Base-by-base conservation (phyloP, 2,329 filamentous ascomycete genomes). In the Claviceps africana region DNA sequence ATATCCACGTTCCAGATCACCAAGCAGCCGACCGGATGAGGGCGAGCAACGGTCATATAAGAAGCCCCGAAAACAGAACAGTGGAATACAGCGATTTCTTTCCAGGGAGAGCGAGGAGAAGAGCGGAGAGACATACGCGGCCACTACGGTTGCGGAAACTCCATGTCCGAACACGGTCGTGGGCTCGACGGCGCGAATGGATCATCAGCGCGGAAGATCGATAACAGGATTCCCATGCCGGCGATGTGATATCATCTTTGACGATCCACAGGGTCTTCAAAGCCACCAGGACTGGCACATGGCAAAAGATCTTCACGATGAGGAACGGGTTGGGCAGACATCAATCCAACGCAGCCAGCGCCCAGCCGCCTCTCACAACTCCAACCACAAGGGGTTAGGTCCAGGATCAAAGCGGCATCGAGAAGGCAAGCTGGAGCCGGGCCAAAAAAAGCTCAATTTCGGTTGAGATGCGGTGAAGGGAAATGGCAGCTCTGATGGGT, bases 231-330 rank as follows among this genome's bases (percentile, higher is more conserved):
- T 72, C 59, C 60, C 66, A 42, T 95, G 88, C 65, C 64, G 72
- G 48, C 79, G 80, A 56, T 95, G 89, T 66, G 74, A 77, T 54
- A 74, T 77, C 60, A 63, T 65, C n/a, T 71, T 93, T 35, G 72
- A 75, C 13, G 71, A 74, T 40, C 63, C 71, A 28, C 78, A 83
- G 52, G 76, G 77, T 59, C 63, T 81, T 47, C 77, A 82, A 57
- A 90, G 86, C 67, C 93, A 98, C 65, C 75, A 84, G 51, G 93
- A 98, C 66, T 97, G 90, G 84, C 93, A 98, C 69, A 85, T 95
- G 68, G 93, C 93, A 46, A 88, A 86, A 68, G 86, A 91, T 59
- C 74, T 98, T 31, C 83, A 90, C 57, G 77, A 82, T 2, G 67
- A 74, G 53, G 77, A 85, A 69, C 74, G 75, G 73, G 73, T 68